These are phyloP conservation scores for Apophysomyces ossiformis DNA, from an alignment of 371 early-diverging fungal genomes.

Conservation along the genomic window DNA sequence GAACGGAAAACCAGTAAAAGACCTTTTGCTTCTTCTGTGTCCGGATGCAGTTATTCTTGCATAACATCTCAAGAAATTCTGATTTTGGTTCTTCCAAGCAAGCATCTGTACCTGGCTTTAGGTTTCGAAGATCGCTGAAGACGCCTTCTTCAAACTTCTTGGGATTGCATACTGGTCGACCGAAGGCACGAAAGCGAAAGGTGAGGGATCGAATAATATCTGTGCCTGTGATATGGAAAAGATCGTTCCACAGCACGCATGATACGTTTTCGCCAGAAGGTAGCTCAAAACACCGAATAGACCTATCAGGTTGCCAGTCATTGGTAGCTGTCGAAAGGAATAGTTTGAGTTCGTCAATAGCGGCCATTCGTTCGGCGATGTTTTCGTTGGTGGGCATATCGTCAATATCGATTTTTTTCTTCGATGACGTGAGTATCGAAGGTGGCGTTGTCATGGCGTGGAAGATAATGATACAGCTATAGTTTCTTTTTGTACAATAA, in stretches of 20 bases:
- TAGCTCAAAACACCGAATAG: slow-evolving; percentile 46
- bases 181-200: slow-evolving; percentile 73
- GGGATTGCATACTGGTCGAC: slow-evolving; percentile 62
- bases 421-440: neutral
- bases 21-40: slow-evolving; percentile 94
- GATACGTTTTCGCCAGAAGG: slow-evolving; percentile 84
- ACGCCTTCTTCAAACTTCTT: slow-evolving; percentile 94
- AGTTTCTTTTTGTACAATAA: slow-evolving; percentile 4
- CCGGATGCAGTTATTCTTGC: slow-evolving; percentile 82
- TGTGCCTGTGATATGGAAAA: slow-evolving; percentile 78
- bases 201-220: slow-evolving; percentile 83
- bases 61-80: slow-evolving; percentile 77
- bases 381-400: slow-evolving; percentile 34
- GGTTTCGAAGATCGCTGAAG: slow-evolving; percentile 79
- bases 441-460: neutral
- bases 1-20: slow-evolving; percentile 85
- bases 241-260: slow-evolving; percentile 70
- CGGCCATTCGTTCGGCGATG: slow-evolving; percentile 31
- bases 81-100: slow-evolving; percentile 80
- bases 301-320: slow-evolving; percentile 50
- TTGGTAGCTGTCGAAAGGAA: slow-evolving; percentile 66
- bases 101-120: slow-evolving; percentile 86
- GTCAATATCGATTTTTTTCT: neutral
- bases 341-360: slow-evolving; percentile 60
- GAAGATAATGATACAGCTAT: neutral